Conservation (phyloP, 345 rosid genomes). For the Camelina neglecta region DNA sequence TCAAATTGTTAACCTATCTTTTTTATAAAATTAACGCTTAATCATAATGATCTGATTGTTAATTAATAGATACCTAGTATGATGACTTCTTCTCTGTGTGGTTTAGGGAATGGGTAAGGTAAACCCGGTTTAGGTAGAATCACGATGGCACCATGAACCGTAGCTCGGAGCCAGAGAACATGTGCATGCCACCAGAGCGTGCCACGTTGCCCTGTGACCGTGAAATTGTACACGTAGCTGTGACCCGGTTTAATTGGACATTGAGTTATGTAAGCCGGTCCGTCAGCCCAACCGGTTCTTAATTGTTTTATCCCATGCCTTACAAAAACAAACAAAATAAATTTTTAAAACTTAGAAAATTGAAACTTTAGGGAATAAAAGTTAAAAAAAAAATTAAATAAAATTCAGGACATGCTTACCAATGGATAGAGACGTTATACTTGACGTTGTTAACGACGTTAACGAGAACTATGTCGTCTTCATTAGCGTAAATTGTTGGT, state of each 20-base stretch:
- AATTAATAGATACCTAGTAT: slow-evolving; percentile 50
- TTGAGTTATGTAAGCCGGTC: slow-evolving; percentile 92
- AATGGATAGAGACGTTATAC: slow-evolving; percentile 84
- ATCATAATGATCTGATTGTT: neutral
- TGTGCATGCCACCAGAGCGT: slow-evolving; percentile 90
- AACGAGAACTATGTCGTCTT: slow-evolving; percentile 76
- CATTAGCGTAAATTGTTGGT: slow-evolving; percentile 81
- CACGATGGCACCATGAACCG: slow-evolving; percentile 84
- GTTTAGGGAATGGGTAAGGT: slow-evolving; percentile 87
- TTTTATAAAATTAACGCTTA: neutral
- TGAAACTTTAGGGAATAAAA: too few species aligned
- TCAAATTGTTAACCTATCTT: neutral
- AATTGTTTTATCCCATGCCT: slow-evolving; percentile 90
- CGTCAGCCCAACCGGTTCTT: slow-evolving; percentile 88
- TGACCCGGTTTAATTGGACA: slow-evolving; percentile 89
- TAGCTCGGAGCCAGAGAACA: slow-evolving; percentile 92
- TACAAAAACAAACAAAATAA: slow-evolving; percentile 8
- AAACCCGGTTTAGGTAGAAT: slow-evolving; percentile 80
- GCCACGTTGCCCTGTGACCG: slow-evolving; percentile 79
- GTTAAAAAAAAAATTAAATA: too few species aligned
- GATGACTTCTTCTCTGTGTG: slow-evolving; percentile 62
- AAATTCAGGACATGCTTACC: slow-evolving; percentile 50
- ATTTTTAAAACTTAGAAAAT: too few species aligned
- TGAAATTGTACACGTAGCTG: slow-evolving; percentile 70
- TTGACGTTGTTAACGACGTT: slow-evolving; percentile 81